Evolutionary conservation across 495 filamentous ascomycete genomes (phyloP), one percentile per base, ranked within the genome.

Genomic region (Cercophora sp.): DNA sequence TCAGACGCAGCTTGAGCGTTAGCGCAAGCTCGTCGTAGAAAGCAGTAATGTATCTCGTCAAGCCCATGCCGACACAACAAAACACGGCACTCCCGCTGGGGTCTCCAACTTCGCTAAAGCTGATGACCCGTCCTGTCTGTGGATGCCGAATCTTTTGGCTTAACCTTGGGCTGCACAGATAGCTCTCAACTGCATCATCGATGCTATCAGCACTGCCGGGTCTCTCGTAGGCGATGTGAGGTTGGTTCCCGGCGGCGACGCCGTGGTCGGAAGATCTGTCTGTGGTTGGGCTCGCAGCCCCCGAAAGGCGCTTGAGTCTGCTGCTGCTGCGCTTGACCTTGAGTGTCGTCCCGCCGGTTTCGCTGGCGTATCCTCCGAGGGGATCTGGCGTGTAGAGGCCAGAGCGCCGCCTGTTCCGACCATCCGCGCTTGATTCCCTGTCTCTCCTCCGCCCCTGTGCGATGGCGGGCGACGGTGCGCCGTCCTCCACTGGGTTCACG

Each of bases 21-120:
- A 87, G 73, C 13, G 94, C 93, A 52, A 99, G 76, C 64, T 99
- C 92, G 66, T 99, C 93, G 61, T 99, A 99, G 60, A 99, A 99
- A 4, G 91, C 90, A 56, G 88, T 96, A 47, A 99, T 84, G 65
- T 95, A 97, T 65, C 93, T 83, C 5, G 93, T 99, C 50, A 99
- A 66, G 1, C 93, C 93, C 93, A 99, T 99, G 24, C 93, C 93
- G 8, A 99, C 89, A 65, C 94, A 99, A 67, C 91, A 92, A 37
- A 99, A 89, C 19, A 99, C 89, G 6, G 91, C 92, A 62, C 85
- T 91, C 8, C 93, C 93, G 44, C 88, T 82, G 0, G 91, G 87
- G 61, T 97, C 89, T 18, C 93, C 93, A 16, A 99, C 93, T 70
- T 99, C 94, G 0, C 92, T 96, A 68, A 96, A 99, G 16, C 88